A percentile compares a stretch with the other conserved stretches of the same genome.
These are phyloP conservation scores for Emmonsia crescens DNA, from an alignment of 2,329 filamentous ascomycete genomes.

Conservation along the genomic window DNA sequence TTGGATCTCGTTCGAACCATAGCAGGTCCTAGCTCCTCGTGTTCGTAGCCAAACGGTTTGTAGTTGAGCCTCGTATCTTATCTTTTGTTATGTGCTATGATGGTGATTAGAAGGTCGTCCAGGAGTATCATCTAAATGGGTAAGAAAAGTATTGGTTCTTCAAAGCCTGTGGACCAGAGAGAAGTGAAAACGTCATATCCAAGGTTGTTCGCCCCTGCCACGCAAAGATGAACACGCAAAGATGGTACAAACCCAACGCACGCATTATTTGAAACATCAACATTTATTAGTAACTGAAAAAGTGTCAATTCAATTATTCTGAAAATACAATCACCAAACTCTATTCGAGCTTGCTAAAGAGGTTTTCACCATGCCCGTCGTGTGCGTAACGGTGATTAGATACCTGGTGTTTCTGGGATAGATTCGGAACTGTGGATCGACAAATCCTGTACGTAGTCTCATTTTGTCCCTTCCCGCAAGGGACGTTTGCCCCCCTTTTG, in stretches of 20 bases:
- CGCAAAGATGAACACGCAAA: not conserved
- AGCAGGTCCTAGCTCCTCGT: not conserved
- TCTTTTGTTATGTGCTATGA: not conserved
- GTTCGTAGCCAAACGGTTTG: not conserved
- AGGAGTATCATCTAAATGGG: not conserved
- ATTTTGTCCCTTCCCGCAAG: not conserved
- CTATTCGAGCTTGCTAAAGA: not conserved
- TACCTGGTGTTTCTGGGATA: not conserved
- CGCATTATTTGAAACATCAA: too few species aligned
- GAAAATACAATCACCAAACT: too few species aligned
- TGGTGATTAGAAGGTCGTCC: not conserved
- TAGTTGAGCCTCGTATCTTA: not conserved
- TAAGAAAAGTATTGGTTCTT: not conserved
- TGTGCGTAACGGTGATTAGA: not conserved
- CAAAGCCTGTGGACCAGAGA: not conserved
- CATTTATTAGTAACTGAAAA: too few species aligned
- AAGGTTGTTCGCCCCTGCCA: not conserved
- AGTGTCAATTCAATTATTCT: too few species aligned
- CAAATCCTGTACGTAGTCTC: not conserved
- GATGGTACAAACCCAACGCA: not conserved
- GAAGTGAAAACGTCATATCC: not conserved
- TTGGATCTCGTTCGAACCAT: not conserved
- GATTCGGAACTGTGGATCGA: not conserved
- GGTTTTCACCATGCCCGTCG: too few species aligned
- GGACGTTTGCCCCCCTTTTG: not conserved